Evolutionary conservation across 371 early-diverging fungal genomes (phyloP).

Genomic region (Capniomyces stellatus): DNA sequence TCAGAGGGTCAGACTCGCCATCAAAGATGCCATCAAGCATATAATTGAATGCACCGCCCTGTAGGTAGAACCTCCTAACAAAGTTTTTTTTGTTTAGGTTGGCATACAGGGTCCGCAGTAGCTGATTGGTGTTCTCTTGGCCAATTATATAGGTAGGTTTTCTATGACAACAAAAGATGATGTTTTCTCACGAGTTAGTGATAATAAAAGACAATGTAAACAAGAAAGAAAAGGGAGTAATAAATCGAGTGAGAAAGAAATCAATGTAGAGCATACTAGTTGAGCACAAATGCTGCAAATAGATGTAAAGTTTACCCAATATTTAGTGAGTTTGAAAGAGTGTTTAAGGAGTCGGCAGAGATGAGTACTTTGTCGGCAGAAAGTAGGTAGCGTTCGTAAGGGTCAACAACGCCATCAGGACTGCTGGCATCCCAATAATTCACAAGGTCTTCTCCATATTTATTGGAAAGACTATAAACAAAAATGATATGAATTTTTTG

Average conservation of each 20-base stretch:
- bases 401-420: background rate
- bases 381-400: background rate
- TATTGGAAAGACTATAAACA: background rate
- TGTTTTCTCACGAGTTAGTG: too few species aligned
- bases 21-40: conserved; percentile 1
- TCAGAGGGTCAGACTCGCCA: background rate
- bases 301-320: background rate
- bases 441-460: background rate
- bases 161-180: background rate
- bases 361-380: background rate
- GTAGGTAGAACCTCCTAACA: conserved; percentile 2
- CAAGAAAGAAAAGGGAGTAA: too few species aligned
- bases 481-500: background rate
- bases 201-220: too few species aligned
- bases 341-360: conserved; percentile 1
- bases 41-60: conserved; percentile 1
- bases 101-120: background rate
- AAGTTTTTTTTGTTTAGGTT: conserved; percentile 1
- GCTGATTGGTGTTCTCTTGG: conserved; percentile 1
- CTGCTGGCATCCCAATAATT: background rate
- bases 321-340: background rate
- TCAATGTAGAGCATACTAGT: too few species aligned
- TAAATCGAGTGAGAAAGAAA: too few species aligned
- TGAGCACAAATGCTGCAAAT: too few species aligned
- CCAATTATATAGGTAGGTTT: conserved; percentile 2